Conservation (phyloP, 306 rosid species). For the Albizia julibrissin region DNA sequence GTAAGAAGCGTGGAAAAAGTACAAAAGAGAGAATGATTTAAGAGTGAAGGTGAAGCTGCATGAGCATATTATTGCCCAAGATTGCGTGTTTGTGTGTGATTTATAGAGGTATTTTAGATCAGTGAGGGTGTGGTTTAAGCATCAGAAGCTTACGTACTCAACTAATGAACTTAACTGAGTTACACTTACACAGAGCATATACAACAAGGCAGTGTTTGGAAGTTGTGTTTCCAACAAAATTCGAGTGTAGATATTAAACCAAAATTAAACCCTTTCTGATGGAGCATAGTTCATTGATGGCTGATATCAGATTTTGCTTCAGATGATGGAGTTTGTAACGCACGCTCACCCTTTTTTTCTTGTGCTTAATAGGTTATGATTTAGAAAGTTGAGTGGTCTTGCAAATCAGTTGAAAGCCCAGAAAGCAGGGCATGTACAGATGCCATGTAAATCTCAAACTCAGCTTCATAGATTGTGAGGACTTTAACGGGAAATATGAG, state of each 20-base stretch:
- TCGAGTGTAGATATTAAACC: no score
- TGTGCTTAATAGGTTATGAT: neutral
- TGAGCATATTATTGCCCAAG: neutral
- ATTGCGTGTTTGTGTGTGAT: slow-evolving; percentile 6
- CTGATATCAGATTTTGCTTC: neutral
- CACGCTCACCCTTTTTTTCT: neutral
- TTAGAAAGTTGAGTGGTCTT: neutral
- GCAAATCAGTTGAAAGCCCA: neutral
- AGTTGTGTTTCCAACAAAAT: neutral
- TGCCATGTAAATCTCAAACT: neutral
- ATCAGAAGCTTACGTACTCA: neutral
- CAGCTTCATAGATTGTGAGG: neutral
- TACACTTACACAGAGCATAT: no score
- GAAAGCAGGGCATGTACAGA: neutral
- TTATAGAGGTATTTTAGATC: neutral
- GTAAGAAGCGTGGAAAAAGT: slow-evolving; percentile 11
- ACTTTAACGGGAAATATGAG: no score
- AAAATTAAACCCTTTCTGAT: no score
- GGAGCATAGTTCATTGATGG: no score
- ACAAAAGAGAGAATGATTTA: neutral
- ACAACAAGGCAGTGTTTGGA: neutral
- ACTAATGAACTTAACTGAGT: no score
- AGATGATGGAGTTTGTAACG: no score
- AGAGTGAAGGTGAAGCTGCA: slow-evolving; percentile 9
- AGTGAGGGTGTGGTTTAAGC: neutral